Percentiles rank a stretch among this genome's conserved stretches.
These are phyloP conservation scores for Metschnikowia cubensis DNA, from an alignment of 805 yeast genomes.

Conservation along the genomic window DNA sequence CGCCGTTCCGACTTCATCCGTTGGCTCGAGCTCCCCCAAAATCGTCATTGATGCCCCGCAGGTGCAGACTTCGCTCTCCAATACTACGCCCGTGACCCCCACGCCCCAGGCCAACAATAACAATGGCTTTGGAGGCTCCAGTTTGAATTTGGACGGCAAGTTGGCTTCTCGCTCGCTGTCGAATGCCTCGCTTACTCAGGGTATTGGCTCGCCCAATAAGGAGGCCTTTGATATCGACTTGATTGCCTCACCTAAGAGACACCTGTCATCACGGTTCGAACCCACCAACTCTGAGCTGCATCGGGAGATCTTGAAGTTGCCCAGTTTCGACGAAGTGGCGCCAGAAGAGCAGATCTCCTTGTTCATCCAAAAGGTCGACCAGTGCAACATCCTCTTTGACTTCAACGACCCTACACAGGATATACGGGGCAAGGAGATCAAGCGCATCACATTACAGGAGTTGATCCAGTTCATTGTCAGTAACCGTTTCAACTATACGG, in stretches of 20 bases:
- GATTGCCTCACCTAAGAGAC: constrained; percentile 78
- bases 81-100: constrained; percentile 18
- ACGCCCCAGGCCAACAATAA: constrained; percentile 8
- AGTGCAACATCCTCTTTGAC: constrained; percentile 91
- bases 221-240: constrained; percentile 75
- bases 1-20: constrained; percentile 12
- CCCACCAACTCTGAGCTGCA: constrained; percentile 47
- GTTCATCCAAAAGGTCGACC: constrained; percentile 85
- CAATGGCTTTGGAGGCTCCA: neutral
- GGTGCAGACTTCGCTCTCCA: constrained; percentile 12
- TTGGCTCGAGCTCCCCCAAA: constrained; percentile 11
- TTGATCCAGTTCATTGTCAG: constrained; percentile 82
- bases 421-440: constrained; percentile 87
- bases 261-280: constrained; percentile 87
- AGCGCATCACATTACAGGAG: constrained; percentile 82
- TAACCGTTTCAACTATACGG: constrained; percentile 80
- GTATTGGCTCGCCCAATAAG: constrained; percentile 56
- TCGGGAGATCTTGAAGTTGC: constrained; percentile 63
- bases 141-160: constrained; percentile 12
- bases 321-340: constrained; percentile 79
- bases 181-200: constrained; percentile 47
- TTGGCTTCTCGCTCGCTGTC: constrained; percentile 17
- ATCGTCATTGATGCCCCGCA: constrained; percentile 19
- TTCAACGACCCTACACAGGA: constrained; percentile 91
- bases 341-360: constrained; percentile 76